Base-by-base conservation (phyloP, 2,329 filamentous ascomycete genomes). In the Penicillium brasilianum region DNA sequence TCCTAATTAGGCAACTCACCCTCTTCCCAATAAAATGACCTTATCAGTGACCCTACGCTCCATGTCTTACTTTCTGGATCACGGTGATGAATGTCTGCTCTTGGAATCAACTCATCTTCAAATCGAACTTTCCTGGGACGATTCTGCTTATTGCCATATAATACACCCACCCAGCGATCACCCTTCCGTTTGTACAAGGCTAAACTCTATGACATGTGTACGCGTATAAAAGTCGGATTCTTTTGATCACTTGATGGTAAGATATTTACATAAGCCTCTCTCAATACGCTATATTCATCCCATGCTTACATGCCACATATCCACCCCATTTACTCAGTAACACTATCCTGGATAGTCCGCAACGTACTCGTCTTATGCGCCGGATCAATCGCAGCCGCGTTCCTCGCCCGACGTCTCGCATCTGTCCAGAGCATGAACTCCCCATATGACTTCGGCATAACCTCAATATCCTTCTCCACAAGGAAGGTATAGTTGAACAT, bases 401-500 rank as follows among this genome's bases (percentile, higher is more conserved):
- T 81, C 66, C 81, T 77, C 3, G 84, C 85, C 59, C 86, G 75
- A 65, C 87, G 77, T 52, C 85, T 75, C 6, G 86, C 86, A 77
- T 88, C 86, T 16, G 87, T 80, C 73, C 87, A 89, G 72, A 86
- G 81, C 86, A 88, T 88, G 65, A 87, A 88, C 66, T 88, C 86
- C 1, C 82, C 81, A 67, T 88, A 89, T 13, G 81, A 84, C 71
- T 83, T 80, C 4, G 89, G 89, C 80, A 90, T 86, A 20, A 91
- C 85, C 68, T 86, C 83, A 49, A 90, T 81, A 67, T 88, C 84
- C 69, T 82, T 85, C 58, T 87, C 84, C 2, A 90, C 87, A 57
- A 84, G 81, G 71, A 91, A 91, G 0, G 89, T 91, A 72, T 92
- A 92, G 69, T 91, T 90, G 78, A 92, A 92, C 68, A 90, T 88